Evolutionary conservation across 2,329 filamentous ascomycete genomes (phyloP), one percentile per base, ranked within the genome.

Genomic region (Fusarium guadeloupense): DNA sequence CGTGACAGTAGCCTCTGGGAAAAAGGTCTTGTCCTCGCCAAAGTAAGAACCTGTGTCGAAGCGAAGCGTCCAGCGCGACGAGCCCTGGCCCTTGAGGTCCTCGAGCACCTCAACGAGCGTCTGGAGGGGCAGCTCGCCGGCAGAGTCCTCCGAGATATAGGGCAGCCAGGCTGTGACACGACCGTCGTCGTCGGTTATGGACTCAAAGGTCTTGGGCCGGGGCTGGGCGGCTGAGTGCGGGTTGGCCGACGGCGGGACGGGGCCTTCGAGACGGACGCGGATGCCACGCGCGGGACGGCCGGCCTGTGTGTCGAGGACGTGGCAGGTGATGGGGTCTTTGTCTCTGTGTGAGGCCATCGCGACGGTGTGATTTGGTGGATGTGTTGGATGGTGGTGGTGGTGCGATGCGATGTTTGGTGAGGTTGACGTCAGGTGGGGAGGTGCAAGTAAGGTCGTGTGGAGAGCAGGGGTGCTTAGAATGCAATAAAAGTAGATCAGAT

Each of bases 221-320:
- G 57, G 62, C 48, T 62, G 61, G 16, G 57, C 54, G 30, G 59
- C 41, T 17, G 61, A 50, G 31, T 62, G 58, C 23, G 34, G 72
- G 58, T 64, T 72, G 68, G 68, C 48, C 16, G 72, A 59, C 12
- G 72, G 55, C 54, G 71, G 53, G 35, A 54, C 68, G 43, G 72
- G 75, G 6, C 82, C 82, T 42, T 86, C 79, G 19, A 93, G 85
- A 49, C 83, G 86, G 53, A 93, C 90, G 63, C 82, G 81, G 69
- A 95, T 85, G 60, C 81, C 80, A 52, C 81, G 76, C 14, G 86
- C 91, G 19, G 91, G 91, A 53, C 83, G 83, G 71, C 91, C 91
- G 59, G 84, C 79, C n/a, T 87, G 85, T 10, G 91, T 94, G 81
- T 95, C 90, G 74, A 95, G 90, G 75, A 93, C 85, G 81, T 95